phyloP scores from a whole-genome alignment of 2,329 filamentous ascomycete genomes.

The Stagonosporopsis rhizophila region DNA sequence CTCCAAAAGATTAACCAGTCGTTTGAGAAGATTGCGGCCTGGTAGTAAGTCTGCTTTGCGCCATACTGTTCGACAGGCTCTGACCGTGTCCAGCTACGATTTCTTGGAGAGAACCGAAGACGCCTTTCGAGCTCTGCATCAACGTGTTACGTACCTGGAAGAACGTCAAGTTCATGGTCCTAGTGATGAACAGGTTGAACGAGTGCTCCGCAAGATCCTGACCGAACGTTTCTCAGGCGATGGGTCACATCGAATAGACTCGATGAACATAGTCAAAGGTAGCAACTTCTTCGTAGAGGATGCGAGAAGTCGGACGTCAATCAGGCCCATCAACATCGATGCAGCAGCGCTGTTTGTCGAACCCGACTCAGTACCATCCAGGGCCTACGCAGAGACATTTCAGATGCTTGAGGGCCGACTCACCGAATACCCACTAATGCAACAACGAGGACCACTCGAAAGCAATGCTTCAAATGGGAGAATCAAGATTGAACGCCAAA shows the following conservation, averaged over 20 bases:
- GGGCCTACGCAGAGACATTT: constrained; percentile 37
- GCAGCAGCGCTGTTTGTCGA: constrained; percentile 34
- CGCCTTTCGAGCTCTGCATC: constrained; percentile 37
- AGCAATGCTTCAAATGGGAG: not conserved
- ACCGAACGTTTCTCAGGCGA: constrained; percentile 39
- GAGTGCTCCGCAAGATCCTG: constrained; percentile 46
- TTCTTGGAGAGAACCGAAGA: constrained; percentile 44
- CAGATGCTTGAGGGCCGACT: constrained; percentile 37
- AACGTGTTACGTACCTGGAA: constrained; percentile 38
- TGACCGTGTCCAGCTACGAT: constrained; percentile 29
- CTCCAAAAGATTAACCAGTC: constrained; percentile 43
- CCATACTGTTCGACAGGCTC: not conserved
- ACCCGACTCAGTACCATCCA: constrained; percentile 39
- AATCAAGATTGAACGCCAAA: constrained; percentile 12
- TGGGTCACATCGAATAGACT: constrained; percentile 13
- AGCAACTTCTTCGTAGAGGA: constrained; percentile 30
- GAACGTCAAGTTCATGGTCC: constrained; percentile 37
- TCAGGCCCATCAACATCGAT: constrained; percentile 31
- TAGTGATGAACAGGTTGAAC: constrained; percentile 45
- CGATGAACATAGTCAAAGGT: constrained; percentile 18
- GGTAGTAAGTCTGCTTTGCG: constrained; percentile 36
- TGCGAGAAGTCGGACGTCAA: constrained; percentile 5
- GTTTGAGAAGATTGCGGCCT: constrained; percentile 42
- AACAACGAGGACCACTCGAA: not conserved
- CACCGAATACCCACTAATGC: constrained; percentile 26